Base-by-base conservation (phyloP, 2,329 filamentous ascomycete species). In the Colletotrichum echinochloae region DNA sequence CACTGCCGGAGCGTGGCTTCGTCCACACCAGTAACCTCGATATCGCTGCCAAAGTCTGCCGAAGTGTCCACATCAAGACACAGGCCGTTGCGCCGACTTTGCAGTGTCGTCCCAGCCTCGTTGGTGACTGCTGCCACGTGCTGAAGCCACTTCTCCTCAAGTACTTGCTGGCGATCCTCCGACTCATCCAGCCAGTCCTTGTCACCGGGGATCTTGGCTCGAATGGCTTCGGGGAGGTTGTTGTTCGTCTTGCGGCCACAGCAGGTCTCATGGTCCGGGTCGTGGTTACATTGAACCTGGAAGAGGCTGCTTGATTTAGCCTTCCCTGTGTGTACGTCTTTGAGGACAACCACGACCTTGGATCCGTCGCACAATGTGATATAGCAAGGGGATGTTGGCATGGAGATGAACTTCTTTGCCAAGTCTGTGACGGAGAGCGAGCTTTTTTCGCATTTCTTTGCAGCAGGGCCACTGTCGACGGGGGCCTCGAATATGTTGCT, bases 281-380 rank as follows among this genome's bases (percentile, higher is more conserved):
- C 87, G 75, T 88, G 86, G 74, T 91, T 91, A 1, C 88, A 89
- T 14, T 84, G 82, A 3, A 85, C 81, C 46, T 90, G 83, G 74
- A 91, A 90, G 2, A 83, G 79, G 1, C 77, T 76, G 2, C 83
- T 85, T 1, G 79, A 79, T n/a, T 82, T 80, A 7, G 85, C 74
- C 1, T 79, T 80, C 3, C 85, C 87, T 1, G 77, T 82, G 3
- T 74, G 57, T 64, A 84, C 81, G 73, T 90, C 88, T 74, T 90
- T 90, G 73, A 90, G 87, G 56, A 91, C 79, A 0, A 86, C 80
- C 1, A 83, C 76, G 2, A 84, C 84, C 54, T 81, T 78, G 0
- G 70, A 64, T 0, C 86, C 86, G 56, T 88, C 83, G 72, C 86
- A 85, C 72, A 90, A 83, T 37, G 85, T 85, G 2, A 90, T 74